Evolutionary conservation across 306 rosid genomes (phyloP), one percentile per base, ranked within the genome.

Genomic region (Cicer yamashitae): DNA sequence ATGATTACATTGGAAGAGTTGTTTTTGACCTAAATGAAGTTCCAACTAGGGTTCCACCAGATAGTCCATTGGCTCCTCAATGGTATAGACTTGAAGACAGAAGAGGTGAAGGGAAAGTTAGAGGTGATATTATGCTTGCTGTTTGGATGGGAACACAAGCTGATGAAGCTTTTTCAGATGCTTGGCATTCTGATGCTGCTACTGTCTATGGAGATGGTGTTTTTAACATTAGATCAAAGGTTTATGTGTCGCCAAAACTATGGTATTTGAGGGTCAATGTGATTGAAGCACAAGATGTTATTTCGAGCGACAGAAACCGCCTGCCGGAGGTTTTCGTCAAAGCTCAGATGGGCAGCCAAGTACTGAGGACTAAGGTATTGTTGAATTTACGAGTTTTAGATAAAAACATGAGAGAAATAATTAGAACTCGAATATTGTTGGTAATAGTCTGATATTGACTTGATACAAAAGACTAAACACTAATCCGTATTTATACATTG

Each of bases 81-180:
- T 94, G 98, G 98, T 91, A 94, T 73, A 76, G 96, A 59, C 83
- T 94, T 34, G 98, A 91, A 67, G 91, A 88, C 76, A 71, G 86
- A 45, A 86, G 87, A 1, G 91, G 94, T 18, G 91, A 83, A 1
- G 94, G 97, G 57, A 91, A 76, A 57, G 93, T 94, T 3, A 73
- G 91, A 20, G 98, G 98, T 1, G 97, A 94, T 39, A 84, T 94
- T 78, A 94, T 94, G 98, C 82, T 94, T 22, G 96, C 96, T 14
- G 97, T 91, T 0, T 94, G 98, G 98, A 91, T 91, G 94, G 98
- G 98, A 66, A 94, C 97, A 63, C 98, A 94, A 69, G 98, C 97
- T 53, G 98, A 93, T 61, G 98, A 89, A 82, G 96, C 98, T 22
- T 93, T 93, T 71, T 84, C 97, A 18, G 97, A 94, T 67, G 91